Percentiles rank a stretch among this genome's conserved stretches.
Evolutionary conservation across 805 yeast genomes (phyloP).

Genomic region (Yamadazyma scolyti): DNA sequence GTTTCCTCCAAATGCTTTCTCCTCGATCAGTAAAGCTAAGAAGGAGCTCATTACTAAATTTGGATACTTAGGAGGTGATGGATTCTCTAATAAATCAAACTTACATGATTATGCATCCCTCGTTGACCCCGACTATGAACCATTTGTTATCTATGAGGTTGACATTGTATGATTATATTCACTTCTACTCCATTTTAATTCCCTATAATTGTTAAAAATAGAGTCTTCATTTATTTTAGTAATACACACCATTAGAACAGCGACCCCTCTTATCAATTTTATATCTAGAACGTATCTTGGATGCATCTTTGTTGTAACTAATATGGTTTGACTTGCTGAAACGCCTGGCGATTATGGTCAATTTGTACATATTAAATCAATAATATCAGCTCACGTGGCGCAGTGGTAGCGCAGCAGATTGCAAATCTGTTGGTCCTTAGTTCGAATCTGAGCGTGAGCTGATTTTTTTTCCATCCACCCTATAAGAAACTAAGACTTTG

Average conservation of each 20-base stretch:
- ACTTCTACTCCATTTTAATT: too few relatives aligned
- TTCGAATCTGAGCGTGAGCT: constrained; percentile 94
- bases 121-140: constrained; percentile 94
- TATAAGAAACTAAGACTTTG: too few relatives aligned
- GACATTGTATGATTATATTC: constrained; percentile 29
- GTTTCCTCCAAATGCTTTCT: constrained; percentile 34
- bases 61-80: constrained; percentile 90
- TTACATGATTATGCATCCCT: constrained; percentile 86
- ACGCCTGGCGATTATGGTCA: too few relatives aligned
- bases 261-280: too few relatives aligned
- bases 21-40: constrained; percentile 54
- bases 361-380: too few relatives aligned
- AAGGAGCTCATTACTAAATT: constrained; percentile 67
- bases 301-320: not conserved
- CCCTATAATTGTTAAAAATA: too few relatives aligned
- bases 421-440: constrained; percentile 98
- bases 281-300: not conserved
- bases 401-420: constrained; percentile 99
- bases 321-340: too few relatives aligned
- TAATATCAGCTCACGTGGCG: constrained; percentile 60
- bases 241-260: not conserved
- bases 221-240: constrained; percentile 1
- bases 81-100: constrained; percentile 66
- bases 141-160: constrained; percentile 78
- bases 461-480: constrained; percentile 21